Conservation (phyloP, 768 basidiomycete genomes). For the Cubamyces lactineus region DNA sequence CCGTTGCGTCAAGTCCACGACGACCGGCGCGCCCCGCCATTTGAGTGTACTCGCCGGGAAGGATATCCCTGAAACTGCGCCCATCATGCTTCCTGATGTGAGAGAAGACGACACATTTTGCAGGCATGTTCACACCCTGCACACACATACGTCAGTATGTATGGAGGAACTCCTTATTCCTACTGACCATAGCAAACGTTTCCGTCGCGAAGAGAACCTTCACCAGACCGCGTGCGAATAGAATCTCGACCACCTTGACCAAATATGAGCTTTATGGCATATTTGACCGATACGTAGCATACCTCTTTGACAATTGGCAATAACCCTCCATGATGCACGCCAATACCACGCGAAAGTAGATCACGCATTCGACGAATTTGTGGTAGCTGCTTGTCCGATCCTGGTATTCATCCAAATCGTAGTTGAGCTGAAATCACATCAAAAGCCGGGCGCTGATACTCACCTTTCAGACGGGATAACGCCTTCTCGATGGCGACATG, state of each 20-base stretch:
- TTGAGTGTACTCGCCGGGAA: conserved; percentile 95
- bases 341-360: conserved; percentile 89
- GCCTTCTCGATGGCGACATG: conserved; percentile 95
- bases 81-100: conserved; percentile 96
- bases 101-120: conserved; percentile 96
- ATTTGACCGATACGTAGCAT: conserved; percentile 16
- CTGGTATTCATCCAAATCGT: conserved; percentile 43
- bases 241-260: conserved; percentile 86
- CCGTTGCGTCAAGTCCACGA: conserved; percentile 92
- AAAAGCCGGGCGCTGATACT: conserved; percentile 11
- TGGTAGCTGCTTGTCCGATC: conserved; percentile 88
- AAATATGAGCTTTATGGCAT: neutral
- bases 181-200: conserved; percentile 94
- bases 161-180: neutral
- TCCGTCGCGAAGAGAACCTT: conserved; percentile 98
- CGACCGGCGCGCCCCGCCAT: conserved; percentile 99
- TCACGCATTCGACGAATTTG: conserved; percentile 92
- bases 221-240: conserved; percentile 94
- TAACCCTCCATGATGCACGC: conserved; percentile 96
- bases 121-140: conserved; percentile 99
- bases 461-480: conserved; percentile 87
- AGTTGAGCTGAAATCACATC: no score
- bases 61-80: conserved; percentile 83
- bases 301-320: conserved; percentile 98
- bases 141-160: neutral